Evolutionary conservation across 257 asterid species (phyloP).

Genomic region (Fraxinus cuspidata): DNA sequence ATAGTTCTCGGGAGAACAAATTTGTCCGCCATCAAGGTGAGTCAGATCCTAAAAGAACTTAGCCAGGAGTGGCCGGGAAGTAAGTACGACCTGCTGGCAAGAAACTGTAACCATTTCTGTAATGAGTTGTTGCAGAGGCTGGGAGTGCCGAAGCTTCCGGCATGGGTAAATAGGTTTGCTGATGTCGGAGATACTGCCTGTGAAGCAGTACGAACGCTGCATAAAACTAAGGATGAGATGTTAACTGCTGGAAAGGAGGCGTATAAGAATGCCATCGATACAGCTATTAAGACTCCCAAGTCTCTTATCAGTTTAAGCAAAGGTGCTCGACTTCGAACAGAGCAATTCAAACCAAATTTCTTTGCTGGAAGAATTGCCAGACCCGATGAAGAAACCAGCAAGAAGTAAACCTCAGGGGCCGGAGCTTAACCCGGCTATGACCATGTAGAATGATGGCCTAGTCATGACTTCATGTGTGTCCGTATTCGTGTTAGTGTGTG

Average conservation of each 20-base stretch:
- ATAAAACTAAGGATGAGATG: not conserved
- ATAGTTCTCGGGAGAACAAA: slow-evolving; percentile 15
- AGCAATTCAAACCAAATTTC: not conserved
- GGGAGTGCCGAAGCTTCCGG: slow-evolving; percentile 20
- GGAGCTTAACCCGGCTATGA: no score
- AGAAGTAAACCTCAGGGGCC: no score
- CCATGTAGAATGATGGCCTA: no score
- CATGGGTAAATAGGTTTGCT: slow-evolving; percentile 20
- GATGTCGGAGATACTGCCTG: not conserved
- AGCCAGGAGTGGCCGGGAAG: slow-evolving; percentile 9
- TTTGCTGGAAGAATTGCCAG: no score
- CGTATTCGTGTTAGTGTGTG: no score
- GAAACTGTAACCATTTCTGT: slow-evolving; percentile 13
- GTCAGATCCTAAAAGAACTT: slow-evolving; percentile 12
- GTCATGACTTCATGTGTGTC: no score
- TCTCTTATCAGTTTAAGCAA: not conserved
- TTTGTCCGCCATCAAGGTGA: slow-evolving; percentile 10
- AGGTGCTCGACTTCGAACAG: not conserved
- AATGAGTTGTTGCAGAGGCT: slow-evolving; percentile 10
- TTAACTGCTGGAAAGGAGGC: not conserved
- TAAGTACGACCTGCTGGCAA: slow-evolving; percentile 10
- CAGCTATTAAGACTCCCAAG: not conserved
- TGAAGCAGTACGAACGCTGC: not conserved
- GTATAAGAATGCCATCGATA: not conserved
- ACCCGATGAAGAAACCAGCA: no score